Evolutionary conservation across 257 asterid species (phyloP).

Genomic region (Gardenia jasminoides): DNA sequence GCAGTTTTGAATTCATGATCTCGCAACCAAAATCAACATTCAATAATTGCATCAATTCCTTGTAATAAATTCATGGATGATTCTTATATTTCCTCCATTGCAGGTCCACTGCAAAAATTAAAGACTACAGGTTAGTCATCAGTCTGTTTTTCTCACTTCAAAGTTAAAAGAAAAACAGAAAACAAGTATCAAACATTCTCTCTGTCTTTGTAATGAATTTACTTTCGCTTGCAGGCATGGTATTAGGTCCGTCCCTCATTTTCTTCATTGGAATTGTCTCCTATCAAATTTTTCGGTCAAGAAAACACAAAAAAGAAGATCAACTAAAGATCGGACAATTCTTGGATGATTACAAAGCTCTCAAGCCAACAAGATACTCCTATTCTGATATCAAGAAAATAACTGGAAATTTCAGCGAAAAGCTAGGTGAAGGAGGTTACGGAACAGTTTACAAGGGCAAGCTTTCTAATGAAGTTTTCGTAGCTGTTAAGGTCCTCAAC

Average conservation of each 20-base stretch:
- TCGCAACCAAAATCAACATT: too few relatives aligned
- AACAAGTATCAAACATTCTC: too few relatives aligned
- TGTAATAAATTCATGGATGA: too few relatives aligned
- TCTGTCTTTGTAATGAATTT: too few relatives aligned
- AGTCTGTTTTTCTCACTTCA: too few relatives aligned
- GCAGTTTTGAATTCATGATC: too few relatives aligned
- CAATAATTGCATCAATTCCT: too few relatives aligned
- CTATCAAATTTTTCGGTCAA: background rate
- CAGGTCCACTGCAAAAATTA: too few relatives aligned
- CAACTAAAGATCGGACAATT: conserved; percentile 11
- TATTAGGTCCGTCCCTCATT: background rate
- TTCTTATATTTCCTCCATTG: too few relatives aligned
- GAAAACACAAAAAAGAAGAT: conserved; percentile 7
- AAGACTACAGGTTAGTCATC: too few relatives aligned
- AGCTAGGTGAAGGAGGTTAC: conserved; percentile 41
- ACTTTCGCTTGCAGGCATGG: too few relatives aligned
- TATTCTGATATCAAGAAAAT: conserved; percentile 42
- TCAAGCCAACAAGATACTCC: conserved; percentile 39
- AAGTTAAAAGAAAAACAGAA: too few relatives aligned
- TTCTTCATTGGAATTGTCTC: background rate
- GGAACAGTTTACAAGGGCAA: conserved; percentile 43
- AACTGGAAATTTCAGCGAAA: conserved; percentile 32
- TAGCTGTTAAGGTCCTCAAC: conserved; percentile 35
- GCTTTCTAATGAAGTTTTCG: conserved; percentile 32
- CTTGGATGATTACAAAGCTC: conserved; percentile 19